These are phyloP conservation scores for Rhodosporidiobolus sp. DNA, from an alignment of 768 basidiomycete genomes.

Conservation along the genomic window DNA sequence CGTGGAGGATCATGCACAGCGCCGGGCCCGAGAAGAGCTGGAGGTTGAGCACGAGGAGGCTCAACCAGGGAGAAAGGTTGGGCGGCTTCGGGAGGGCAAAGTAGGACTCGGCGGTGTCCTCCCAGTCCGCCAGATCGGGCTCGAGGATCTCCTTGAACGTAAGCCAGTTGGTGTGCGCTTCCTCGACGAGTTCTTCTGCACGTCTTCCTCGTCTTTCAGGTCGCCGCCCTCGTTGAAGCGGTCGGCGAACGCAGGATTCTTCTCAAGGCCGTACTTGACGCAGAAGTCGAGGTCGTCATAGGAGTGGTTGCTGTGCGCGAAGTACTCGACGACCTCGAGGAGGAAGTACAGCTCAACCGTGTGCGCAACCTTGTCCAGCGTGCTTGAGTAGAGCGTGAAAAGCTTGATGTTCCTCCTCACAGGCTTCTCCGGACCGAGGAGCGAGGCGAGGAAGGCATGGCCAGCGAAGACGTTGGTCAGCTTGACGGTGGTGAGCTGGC, in stretches of 20 bases:
- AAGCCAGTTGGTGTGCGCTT: background rate
- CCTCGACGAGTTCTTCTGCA: background rate
- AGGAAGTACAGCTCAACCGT: background rate
- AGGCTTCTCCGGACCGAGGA: background rate
- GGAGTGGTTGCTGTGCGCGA: too few relatives aligned
- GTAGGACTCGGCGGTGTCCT: background rate
- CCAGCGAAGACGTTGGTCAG: background rate
- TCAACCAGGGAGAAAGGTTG: background rate
- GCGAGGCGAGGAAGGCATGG: background rate
- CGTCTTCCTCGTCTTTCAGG: too few relatives aligned
- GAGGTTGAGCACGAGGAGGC: background rate
- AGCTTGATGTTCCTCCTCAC: background rate
- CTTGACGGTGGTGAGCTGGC: background rate
- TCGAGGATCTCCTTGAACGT: background rate
- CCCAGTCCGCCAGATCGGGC: background rate
- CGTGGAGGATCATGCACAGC: background rate
- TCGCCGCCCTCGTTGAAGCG: too few relatives aligned
- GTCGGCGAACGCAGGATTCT: background rate
- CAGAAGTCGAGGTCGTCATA: background rate
- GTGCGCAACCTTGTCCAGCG: background rate
- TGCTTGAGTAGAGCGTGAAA: background rate
- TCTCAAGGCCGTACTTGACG: background rate
- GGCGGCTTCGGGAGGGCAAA: background rate
- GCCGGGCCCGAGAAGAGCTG: background rate
- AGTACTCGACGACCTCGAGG: background rate